These are phyloP conservation scores for Fusarium mangiferae DNA, from an alignment of 2,329 filamentous ascomycete genomes.

Conservation along the genomic window DNA sequence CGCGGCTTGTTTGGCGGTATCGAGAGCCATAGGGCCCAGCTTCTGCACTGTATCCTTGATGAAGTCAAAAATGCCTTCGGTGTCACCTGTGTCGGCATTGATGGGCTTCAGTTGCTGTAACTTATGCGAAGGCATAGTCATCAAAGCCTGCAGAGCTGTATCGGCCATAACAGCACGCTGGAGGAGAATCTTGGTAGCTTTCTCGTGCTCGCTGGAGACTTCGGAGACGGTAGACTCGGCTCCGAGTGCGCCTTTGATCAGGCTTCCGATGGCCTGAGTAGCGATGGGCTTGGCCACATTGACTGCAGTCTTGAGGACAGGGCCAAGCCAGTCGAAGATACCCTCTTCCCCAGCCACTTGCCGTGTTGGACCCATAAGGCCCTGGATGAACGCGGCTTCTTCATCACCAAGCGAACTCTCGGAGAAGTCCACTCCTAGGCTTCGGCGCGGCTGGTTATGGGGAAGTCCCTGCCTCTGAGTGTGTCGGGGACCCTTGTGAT, in stretches of 20 bases:
- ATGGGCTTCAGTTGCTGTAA: neutral
- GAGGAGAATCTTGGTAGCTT: slow-evolving; percentile 15
- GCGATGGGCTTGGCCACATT: slow-evolving; percentile 3
- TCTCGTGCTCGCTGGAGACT: neutral
- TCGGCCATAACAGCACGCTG: slow-evolving; percentile 30
- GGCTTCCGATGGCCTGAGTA: neutral
- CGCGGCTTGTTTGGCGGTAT: neutral
- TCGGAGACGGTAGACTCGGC: neutral
- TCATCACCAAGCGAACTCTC: neutral
- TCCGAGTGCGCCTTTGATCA: neutral
- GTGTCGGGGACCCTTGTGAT: neutral
- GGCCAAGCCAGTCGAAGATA: slow-evolving; percentile 21
- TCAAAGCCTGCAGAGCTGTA: slow-evolving; percentile 24
- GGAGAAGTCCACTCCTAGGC: neutral
- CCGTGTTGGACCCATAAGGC: slow-evolving; percentile 13
- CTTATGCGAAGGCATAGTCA: slow-evolving; percentile 5
- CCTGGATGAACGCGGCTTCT: slow-evolving; percentile 17
- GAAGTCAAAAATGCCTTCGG: slow-evolving; percentile 15
- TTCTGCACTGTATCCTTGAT: slow-evolving; percentile 5
- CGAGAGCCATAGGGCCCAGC: slow-evolving; percentile 5
- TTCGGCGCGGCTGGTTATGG: neutral
- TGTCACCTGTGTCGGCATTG: neutral
- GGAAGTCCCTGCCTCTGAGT: neutral
- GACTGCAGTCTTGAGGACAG: slow-evolving; percentile 10
- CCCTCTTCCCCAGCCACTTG: slow-evolving; percentile 25